A percentile compares a stretch with the other conserved stretches of the same genome.
These are phyloP conservation scores for Dactylonectria estremocensis DNA, from an alignment of 2,329 filamentous ascomycete species.

Conservation along the genomic window DNA sequence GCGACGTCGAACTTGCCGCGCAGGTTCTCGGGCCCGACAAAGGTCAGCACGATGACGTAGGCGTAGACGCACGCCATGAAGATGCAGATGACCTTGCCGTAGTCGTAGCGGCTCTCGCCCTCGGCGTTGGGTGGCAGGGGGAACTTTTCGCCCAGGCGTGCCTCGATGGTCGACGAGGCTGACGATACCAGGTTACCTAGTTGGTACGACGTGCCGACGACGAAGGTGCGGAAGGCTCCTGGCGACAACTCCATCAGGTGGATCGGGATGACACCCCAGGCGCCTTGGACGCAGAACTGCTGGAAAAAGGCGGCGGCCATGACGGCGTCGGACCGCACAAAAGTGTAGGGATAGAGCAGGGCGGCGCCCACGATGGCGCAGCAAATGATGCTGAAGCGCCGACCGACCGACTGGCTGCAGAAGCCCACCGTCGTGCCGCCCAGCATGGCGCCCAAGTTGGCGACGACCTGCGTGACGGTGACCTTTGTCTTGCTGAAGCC, in stretches of 20 bases:
- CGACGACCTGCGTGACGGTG: constrained; percentile 80
- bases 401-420: constrained; percentile 78
- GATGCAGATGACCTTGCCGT: constrained; percentile 89
- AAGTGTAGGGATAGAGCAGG: constrained; percentile 87
- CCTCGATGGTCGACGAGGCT: constrained; percentile 82
- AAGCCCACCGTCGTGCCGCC: constrained; percentile 80
- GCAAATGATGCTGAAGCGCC: constrained; percentile 77
- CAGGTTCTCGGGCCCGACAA: constrained; percentile 73
- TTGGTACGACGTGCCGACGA: constrained; percentile 82
- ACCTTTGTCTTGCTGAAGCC: constrained; percentile 68
- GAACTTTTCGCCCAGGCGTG: constrained; percentile 81
- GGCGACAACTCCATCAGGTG: constrained; percentile 85
- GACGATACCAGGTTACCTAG: constrained; percentile 82
- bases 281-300: constrained; percentile 84
- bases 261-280: constrained; percentile 83
- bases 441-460: constrained; percentile 78
- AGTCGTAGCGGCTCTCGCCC: constrained; percentile 73
- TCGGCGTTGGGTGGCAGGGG: constrained; percentile 73
- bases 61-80: constrained; percentile 89
- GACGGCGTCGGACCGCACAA: constrained; percentile 72
- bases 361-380: constrained; percentile 79
- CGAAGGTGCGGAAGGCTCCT: constrained; percentile 80
- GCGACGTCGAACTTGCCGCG: constrained; percentile 66
- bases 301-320: constrained; percentile 89
- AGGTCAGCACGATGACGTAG: constrained; percentile 73